A percentile compares a stretch with the other conserved stretches of the same genome.
Evolutionary conservation across 2,329 filamentous ascomycete species (phyloP).

Genomic region (Aureobasidium subglaciale): DNA sequence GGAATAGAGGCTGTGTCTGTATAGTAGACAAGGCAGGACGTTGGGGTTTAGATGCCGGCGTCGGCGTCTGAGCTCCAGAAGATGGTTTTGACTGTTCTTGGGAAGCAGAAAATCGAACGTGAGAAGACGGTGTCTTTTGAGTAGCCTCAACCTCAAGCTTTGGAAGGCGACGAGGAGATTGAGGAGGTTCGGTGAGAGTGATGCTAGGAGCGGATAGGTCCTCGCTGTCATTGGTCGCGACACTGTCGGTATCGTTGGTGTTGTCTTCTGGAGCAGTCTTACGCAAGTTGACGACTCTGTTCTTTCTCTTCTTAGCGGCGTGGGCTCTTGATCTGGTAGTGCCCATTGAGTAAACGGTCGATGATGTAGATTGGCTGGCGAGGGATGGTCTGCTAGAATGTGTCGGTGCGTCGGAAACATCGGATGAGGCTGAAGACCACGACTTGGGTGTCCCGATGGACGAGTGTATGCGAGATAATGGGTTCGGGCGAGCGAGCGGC

Average conservation of each 20-base stretch:
- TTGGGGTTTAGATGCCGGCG: background rate
- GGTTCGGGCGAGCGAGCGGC: conserved; percentile 36
- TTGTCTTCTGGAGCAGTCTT: conserved; percentile 44
- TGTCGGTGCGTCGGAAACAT: conserved; percentile 60
- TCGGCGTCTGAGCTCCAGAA: conserved; percentile 7
- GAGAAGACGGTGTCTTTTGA: conserved; percentile 38
- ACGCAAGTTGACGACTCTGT: conserved; percentile 73
- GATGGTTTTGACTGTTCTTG: conserved; percentile 13
- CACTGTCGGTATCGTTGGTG: conserved; percentile 36
- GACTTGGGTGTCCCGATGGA: conserved; percentile 51
- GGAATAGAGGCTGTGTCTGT: conserved; percentile 4
- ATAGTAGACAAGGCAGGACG: conserved; percentile 6
- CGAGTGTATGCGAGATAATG: conserved; percentile 41
- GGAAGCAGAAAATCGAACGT: conserved; percentile 27
- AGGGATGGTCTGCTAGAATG: conserved; percentile 63
- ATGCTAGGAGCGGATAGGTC: conserved; percentile 45
- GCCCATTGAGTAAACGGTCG: conserved; percentile 46
- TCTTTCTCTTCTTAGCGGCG: conserved; percentile 70
- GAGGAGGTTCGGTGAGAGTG: conserved; percentile 49
- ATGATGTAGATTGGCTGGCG: conserved; percentile 52
- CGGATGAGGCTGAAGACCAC: conserved; percentile 40
- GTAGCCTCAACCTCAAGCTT: conserved; percentile 31
- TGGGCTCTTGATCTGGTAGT: conserved; percentile 54
- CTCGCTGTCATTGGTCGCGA: conserved; percentile 40
- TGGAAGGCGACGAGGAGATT: conserved; percentile 2